Base-by-base conservation (phyloP, 331 rosid genomes). In the Pyrus hybrid region DNA sequence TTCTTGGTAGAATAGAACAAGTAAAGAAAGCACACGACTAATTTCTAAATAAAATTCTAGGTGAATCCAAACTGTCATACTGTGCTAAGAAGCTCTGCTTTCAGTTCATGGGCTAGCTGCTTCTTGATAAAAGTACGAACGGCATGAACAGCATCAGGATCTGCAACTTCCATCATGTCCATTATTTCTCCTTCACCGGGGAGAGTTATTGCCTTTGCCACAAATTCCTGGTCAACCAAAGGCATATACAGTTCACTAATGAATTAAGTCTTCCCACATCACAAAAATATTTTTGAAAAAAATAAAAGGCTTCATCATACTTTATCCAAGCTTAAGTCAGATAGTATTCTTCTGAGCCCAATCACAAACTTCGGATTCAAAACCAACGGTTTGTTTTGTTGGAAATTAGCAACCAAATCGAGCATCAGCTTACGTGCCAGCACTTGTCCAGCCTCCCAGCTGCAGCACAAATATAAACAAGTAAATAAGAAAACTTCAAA, bases 371-470 rank as follows among this genome's bases (percentile, higher is more conserved):
- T 87, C 5, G 89, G 77, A 81, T 89, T 88, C 73, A 95, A 85
- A 81, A 83, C 92, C 86, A 95, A 83, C n/a, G 92, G 88, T 66
- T 92, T 91, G 85, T 92, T 83, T 75, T 89, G 93, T 80, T 95
- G 98, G 72, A 86, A 80, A 84, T 92, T 91, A 79, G 85, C 86
- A 29, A 95, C 99, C 84, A 95, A 83, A 77, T 41, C 78, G 23
- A 95, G 97, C 98, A 95, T 95, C 84, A 95, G 37, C 79, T 89
- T 92, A 22, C 99, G 93, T 22, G 93, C 91, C 81, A 95, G 83
- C 71, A 86, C 83, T 85, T 95, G 99, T 72, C 99, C 99, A 32
- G 99, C 98, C 84, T 95, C 99, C 99, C 99, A 95, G 70, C 99
- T 95, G 82, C 78, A 83, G 28, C 70, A 80, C 71, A 70, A 35